Evolutionary conservation across 805 yeast species (phyloP), one percentile per base, ranked within the genome.

Genomic region (Starmerella apis): DNA sequence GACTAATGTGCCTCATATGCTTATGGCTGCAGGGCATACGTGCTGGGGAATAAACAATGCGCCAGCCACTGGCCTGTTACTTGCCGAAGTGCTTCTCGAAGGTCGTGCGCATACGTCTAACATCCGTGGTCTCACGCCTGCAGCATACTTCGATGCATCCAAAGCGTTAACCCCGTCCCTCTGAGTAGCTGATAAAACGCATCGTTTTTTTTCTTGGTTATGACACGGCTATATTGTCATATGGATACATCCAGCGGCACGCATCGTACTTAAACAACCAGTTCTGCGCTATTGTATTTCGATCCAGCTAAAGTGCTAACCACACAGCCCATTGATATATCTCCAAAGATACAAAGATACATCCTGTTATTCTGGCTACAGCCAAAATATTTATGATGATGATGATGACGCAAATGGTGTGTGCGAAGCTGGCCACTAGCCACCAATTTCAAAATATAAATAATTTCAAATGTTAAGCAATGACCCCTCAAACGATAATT

Each of bases 11-110:
- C 78, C 76, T 20, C 80, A 81, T 53, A 69, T 90, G 53, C 83
- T 71, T 59, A 65, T 90, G 49, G 95, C 96, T 2, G 78, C 90
- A 14, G 98, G 97, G 0, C 98, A 90, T 66, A 83, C 95, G 14
- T 92, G 97, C 68, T 90, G 98, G 98, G 98, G 98, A 20, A 92
- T 90, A 55, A 92, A 90, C 68, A 90, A 92, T 66, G 96, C 96
- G 0, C 96, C 96, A 0, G 96, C 84, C 3, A 88, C 96, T 0
- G 98, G 98, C n/a, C 79, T 86, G 62, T 74, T 92, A 33, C 75
- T 90, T 80, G 80, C 95, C 56, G 97, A 90, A 67, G 61, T 90
- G 48, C 65, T 90, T 42, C 65, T 90, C 41, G 96, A 90, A 46
- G 97, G 96, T 11, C 78, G 77, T 56, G 82, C 83, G 8, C 72